A percentile compares a stretch with the other conserved stretches of the same genome.
Conservation (phyloP, 2,329 filamentous ascomycete species). For the Samsoniella hepiali region DNA sequence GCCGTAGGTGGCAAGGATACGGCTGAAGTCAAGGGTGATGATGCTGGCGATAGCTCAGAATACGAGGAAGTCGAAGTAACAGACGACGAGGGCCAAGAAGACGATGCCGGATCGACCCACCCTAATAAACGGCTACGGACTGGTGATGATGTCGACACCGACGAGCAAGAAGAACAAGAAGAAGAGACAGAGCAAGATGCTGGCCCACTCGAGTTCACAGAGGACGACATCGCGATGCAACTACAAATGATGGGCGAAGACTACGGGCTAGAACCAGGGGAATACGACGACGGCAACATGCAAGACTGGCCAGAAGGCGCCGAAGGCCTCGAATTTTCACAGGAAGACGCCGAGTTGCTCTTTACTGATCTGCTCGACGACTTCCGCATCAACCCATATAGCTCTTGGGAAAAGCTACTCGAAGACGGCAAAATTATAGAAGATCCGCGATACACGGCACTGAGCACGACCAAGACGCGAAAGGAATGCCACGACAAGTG, state of each 20-base stretch:
- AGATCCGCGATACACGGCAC: constrained; percentile 80
- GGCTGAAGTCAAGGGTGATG: constrained; percentile 5
- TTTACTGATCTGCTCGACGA: constrained; percentile 88
- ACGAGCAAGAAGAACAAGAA: constrained; percentile 43
- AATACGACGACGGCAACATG: constrained; percentile 65
- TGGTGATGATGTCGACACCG: constrained; percentile 55
- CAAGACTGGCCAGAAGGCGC: constrained; percentile 67
- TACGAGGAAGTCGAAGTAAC: constrained; percentile 70
- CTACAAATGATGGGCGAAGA: constrained; percentile 83
- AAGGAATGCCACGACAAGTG: constrained; percentile 82
- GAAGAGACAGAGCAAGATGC: constrained; percentile 52
- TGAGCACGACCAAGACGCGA: constrained; percentile 76
- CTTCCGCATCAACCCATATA: constrained; percentile 78
- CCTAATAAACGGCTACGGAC: constrained; percentile 62
- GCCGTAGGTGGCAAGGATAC: constrained; percentile 29
- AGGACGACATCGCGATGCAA: constrained; percentile 92
- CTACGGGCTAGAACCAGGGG: constrained; percentile 74
- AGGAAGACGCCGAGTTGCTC: constrained; percentile 71
- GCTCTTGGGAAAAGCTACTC: constrained; percentile 85
- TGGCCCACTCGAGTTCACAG: constrained; percentile 73
- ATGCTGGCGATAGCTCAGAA: constrained; percentile 58
- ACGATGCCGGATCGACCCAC: constrained; percentile 36
- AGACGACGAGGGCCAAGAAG: constrained; percentile 44
- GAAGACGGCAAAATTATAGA: constrained; percentile 79
- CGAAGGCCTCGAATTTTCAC: constrained; percentile 66